Evolutionary conservation across 495 filamentous ascomycete genomes (phyloP), one percentile per base, ranked within the genome.

Genomic region (Xylaria nigripes): DNA sequence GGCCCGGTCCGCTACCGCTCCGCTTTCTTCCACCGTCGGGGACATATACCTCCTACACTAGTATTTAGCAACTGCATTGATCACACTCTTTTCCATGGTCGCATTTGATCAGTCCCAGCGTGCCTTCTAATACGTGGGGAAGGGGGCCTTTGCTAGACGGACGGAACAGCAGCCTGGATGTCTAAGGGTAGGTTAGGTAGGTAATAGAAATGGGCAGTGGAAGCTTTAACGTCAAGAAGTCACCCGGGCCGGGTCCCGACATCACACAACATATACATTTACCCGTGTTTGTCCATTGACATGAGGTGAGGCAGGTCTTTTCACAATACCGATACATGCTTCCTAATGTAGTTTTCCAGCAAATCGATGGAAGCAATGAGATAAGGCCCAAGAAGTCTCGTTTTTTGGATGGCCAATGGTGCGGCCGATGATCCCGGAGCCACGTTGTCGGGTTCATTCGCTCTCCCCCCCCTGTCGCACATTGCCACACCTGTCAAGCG

Each of bases 401-500:
- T 6, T 25, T 10, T 10, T 24, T 24, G 19, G 53, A 27, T 30
- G 34, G 24, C 53, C 53, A 55, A 55, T 55, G 12, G 30, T 9
- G 8, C 27, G 19, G 15, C 10, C 32, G 3, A 44, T 15, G 53
- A 49, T 49, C 53, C 53, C 53, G 38, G 46, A 55, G 40, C 53
- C 53, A 55, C 53, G 46, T 45, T 55, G 53, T 55, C 53, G 53
- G 53, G 46, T 55, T 50, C 45, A n/a, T 45, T 49, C 38, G 21
- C 40, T 0, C 45, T 10, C 19, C 25, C 25, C 18, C 32, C 23
- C 32, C n/a, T 19, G 43, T 24, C 43, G 16, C 12, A 1, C 32
- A 55, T 43, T 55, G 34, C 24, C 45, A 55, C 52, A 42, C 45
- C 36, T n/a, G 21, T n/a, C 22, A 23, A 25, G 9, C 6, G 4